A percentile compares a stretch with the other conserved stretches of the same genome.
These are phyloP conservation scores for Graphilbum ipis-grandicollis DNA, from an alignment of 2,329 filamentous ascomycete genomes.

Conservation along the genomic window DNA sequence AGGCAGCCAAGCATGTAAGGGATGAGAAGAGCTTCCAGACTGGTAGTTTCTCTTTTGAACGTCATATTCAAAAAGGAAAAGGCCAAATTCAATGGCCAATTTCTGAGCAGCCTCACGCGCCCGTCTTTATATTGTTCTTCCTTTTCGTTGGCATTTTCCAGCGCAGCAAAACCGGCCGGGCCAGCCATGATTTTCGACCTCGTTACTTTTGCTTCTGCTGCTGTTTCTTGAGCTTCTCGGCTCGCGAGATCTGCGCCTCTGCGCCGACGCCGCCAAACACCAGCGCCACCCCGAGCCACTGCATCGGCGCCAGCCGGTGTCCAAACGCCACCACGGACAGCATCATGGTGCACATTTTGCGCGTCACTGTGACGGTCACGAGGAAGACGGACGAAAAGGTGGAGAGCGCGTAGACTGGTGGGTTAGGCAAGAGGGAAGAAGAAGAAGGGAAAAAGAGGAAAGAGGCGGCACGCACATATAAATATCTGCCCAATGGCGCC, in stretches of 20 bases:
- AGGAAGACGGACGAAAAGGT: conserved; percentile 84
- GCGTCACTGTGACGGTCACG: conserved; percentile 89
- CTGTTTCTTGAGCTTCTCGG: conserved; percentile 72
- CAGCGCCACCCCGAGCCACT: conserved; percentile 81
- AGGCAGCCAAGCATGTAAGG: no score
- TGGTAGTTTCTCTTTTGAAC: no score
- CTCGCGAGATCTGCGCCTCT: conserved; percentile 64
- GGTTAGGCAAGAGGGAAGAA: neutral
- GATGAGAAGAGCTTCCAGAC: no score
- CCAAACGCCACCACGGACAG: conserved; percentile 90
- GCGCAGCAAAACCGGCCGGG: neutral
- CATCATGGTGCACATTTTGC: conserved; percentile 99
- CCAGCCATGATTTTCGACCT: no score
- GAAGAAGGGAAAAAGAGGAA: conserved; percentile 14
- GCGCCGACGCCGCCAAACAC: conserved; percentile 93
- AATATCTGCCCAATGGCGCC: conserved; percentile 92
- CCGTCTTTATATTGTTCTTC: conserved; percentile 1
- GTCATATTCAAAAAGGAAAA: no score
- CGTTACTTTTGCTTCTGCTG: neutral
- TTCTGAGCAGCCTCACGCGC: no score
- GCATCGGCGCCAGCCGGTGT: conserved; percentile 69
- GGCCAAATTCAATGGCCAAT: no score
- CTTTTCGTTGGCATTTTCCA: neutral
- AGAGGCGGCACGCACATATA: conserved; percentile 77
- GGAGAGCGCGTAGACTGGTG: conserved; percentile 67